A percentile compares a stretch with the other conserved stretches of the same genome.
Evolutionary conservation across 257 asterid genomes (phyloP).

Genomic region (Solanum bulbocastanum): DNA sequence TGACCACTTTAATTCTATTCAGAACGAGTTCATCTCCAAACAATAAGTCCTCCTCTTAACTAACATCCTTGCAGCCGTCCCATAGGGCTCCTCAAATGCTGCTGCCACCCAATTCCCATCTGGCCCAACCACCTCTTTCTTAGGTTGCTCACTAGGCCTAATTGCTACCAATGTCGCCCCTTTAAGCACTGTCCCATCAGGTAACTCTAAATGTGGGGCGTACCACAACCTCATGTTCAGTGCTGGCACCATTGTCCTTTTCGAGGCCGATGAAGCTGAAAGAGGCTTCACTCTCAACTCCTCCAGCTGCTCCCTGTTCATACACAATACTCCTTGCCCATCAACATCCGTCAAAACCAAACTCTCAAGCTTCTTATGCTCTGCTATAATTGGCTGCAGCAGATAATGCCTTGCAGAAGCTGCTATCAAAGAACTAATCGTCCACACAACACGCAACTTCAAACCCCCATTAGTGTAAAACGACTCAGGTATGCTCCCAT

Average conservation of each 20-base stretch:
- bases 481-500: slow-evolving; percentile 74
- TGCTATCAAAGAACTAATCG: slow-evolving; percentile 79
- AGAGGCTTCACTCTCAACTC: slow-evolving; percentile 86
- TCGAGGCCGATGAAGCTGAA: slow-evolving; percentile 72
- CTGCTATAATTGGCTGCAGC: slow-evolving; percentile 70
- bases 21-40: slow-evolving; percentile 89
- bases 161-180: slow-evolving; percentile 91
- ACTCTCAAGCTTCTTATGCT: slow-evolving; percentile 58
- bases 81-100: slow-evolving; percentile 70
- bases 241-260: slow-evolving; percentile 86
- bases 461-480: slow-evolving; percentile 80
- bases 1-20: slow-evolving; percentile 2
- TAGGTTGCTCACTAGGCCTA: slow-evolving; percentile 69
- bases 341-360: slow-evolving; percentile 70
- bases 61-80: slow-evolving; percentile 77
- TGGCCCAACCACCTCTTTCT: slow-evolving; percentile 38
- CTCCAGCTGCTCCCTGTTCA: slow-evolving; percentile 81
- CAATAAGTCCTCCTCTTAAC: slow-evolving; percentile 80
- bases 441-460: slow-evolving; percentile 85
- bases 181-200: slow-evolving; percentile 67
- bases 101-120: slow-evolving; percentile 65
- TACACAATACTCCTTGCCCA: slow-evolving; percentile 79
- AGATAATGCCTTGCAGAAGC: slow-evolving; percentile 88
- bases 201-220: slow-evolving; percentile 69
- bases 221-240: slow-evolving; percentile 78